Evolutionary conservation across 2,329 filamentous ascomycete species (phyloP).

Genomic region (Ramularia collo-cygni): DNA sequence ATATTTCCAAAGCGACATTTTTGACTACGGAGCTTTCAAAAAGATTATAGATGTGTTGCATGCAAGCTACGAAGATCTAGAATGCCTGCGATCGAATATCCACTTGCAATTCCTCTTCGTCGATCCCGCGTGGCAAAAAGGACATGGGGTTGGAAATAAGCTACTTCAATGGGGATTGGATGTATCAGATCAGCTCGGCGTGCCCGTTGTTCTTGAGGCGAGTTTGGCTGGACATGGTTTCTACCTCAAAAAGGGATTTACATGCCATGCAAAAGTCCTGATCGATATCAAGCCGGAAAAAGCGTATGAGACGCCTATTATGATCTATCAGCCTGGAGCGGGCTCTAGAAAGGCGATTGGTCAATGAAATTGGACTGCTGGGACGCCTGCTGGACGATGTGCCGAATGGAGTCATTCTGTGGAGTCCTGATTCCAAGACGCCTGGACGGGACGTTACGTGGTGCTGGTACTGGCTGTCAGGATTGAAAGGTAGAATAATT

Average conservation of each 20-base stretch:
- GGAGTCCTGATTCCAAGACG: too few species aligned
- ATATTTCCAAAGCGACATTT: slow-evolving; percentile 13
- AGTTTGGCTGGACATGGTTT: slow-evolving; percentile 15
- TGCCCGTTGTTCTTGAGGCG: slow-evolving; percentile 14
- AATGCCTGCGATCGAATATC: slow-evolving; percentile 8
- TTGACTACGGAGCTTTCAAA: slow-evolving; percentile 12
- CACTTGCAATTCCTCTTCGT: slow-evolving; percentile 18
- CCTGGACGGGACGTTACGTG: too few species aligned
- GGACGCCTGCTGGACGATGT: too few species aligned
- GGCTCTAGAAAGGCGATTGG: background rate
- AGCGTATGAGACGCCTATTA: slow-evolving; percentile 16
- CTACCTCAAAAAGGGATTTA: slow-evolving; percentile 17
- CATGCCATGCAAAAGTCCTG: slow-evolving; percentile 8
- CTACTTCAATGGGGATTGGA: slow-evolving; percentile 17
- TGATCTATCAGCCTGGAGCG: slow-evolving; percentile 10
- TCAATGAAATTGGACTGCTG: too few species aligned
- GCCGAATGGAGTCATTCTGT: too few species aligned
- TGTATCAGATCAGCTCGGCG: slow-evolving; percentile 5
- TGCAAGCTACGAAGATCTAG: slow-evolving; percentile 7
- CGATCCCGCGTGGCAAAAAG: slow-evolving; percentile 14
- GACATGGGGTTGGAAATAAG: slow-evolving; percentile 11
- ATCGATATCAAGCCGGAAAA: slow-evolving; percentile 16
- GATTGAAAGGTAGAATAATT: too few species aligned
- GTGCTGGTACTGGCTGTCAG: too few species aligned
- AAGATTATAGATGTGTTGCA: slow-evolving; percentile 9